Base-by-base conservation (phyloP, 208 protist genomes). In the Leishmania braziliensis region DNA sequence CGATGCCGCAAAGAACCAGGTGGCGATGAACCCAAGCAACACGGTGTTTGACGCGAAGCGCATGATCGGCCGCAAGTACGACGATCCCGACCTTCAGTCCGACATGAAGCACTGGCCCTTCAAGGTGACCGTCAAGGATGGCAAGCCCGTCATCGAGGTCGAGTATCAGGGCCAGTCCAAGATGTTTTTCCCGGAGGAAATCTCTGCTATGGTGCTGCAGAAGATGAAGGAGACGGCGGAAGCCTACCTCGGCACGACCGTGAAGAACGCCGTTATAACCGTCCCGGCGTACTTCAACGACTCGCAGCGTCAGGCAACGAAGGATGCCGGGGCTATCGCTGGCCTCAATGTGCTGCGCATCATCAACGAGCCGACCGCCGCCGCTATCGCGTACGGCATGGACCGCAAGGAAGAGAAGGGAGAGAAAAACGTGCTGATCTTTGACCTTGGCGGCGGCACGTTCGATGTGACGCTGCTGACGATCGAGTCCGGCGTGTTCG, bases 291-390 rank as follows among this genome's bases (percentile, higher is more conserved):
- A 99, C 87, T 99, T 99, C 91, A 99, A 99, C 90, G 99, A 99
- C 91, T 95, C 98, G 6, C 99, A 99, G 96, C 91, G 99, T 66
- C 98, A 99, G 95, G 99, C 99, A 14, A 99, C 99, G 12, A 99
- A 99, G 91, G 99, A 99, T 84, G 99, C 99, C 16, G 99, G 99
- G 63, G 74, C 80, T 20, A 99, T 99, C 81, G 91, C 96, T 1
- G 99, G 99, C 54, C 83, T 98, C 16, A 97, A 99, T 60, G 99
- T 99, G 43, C 84, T 99, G 72, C 97, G 99, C 88, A 99, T 99
- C 91, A 99, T 99, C 90, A 99, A 99, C 96, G 99, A 99, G 94
- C 99, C 99, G 50, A 99, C 99, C 46, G 99, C 99, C 1, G 99
- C 99, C 43, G 99, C 99, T 74, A 97, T 99, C 83, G 99, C 99